Conservation (phyloP, 805 yeast genomes). For the Hanseniaspora lindneri region DNA sequence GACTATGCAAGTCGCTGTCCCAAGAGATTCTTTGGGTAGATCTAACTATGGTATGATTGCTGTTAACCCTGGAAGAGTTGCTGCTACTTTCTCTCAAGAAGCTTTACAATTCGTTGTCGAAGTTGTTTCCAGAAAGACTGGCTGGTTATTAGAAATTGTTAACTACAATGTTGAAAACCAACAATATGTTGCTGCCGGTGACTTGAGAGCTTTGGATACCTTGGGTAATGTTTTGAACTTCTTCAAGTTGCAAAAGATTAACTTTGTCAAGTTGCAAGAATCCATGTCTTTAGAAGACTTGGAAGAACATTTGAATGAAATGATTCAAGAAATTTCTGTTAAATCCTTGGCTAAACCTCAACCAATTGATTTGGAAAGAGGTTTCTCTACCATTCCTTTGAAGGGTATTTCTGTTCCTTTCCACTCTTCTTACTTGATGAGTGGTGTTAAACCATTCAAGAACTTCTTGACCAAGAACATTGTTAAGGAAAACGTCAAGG, state of each 20-base stretch:
- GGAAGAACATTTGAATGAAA: conserved; percentile 75
- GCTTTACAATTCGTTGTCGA: conserved; percentile 91
- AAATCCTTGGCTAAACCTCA: conserved; percentile 80
- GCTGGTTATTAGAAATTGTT: conserved; percentile 94
- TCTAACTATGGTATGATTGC: conserved; percentile 99
- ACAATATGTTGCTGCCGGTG: conserved; percentile 98
- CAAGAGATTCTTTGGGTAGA: conserved; percentile 88
- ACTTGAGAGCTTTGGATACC: conserved; percentile 86
- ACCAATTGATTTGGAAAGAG: conserved; percentile 94
- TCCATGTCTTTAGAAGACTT: conserved; percentile 77
- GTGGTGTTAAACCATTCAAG: conserved; percentile 98
- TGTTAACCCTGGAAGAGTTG: conserved; percentile 88
- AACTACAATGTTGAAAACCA: conserved; percentile 96
- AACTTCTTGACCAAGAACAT: conserved; percentile 93
- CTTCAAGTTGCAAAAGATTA: conserved; percentile 86
- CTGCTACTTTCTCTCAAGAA: conserved; percentile 78
- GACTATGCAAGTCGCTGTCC: conserved; percentile 99
- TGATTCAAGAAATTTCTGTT: conserved; percentile 72
- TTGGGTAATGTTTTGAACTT: conserved; percentile 87
- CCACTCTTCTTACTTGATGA: conserved; percentile 97
- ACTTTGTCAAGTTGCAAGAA: conserved; percentile 76
- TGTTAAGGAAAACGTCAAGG: conserved; percentile 87
- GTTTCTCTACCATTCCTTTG: conserved; percentile 95
- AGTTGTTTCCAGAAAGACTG: conserved; percentile 69
- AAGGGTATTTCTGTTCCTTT: conserved; percentile 99